Evolutionary conservation across 2,329 filamentous ascomycete species (phyloP).

Genomic region (Epicoccum nigrum): DNA sequence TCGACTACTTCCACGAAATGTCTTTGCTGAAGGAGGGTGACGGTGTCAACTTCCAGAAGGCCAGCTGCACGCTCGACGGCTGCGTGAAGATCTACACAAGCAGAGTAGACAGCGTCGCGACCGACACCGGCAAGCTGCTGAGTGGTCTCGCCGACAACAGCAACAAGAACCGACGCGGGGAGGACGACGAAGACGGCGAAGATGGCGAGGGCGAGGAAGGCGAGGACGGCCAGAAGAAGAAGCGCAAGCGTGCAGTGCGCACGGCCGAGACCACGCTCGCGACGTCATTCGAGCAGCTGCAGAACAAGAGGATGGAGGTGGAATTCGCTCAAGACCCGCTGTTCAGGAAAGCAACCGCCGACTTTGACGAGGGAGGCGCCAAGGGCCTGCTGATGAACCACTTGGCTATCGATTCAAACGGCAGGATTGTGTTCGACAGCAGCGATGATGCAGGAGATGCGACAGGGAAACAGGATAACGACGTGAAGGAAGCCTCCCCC

Average conservation of each 20-base stretch:
- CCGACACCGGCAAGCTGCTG: slow-evolving; percentile 91
- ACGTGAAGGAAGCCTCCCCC: no score
- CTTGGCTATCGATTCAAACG: slow-evolving; percentile 89
- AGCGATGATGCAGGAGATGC: slow-evolving; percentile 78
- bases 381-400: slow-evolving; percentile 95
- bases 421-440: slow-evolving; percentile 96
- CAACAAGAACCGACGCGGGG: slow-evolving; percentile 58
- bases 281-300: slow-evolving; percentile 82
- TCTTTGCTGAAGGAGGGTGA: slow-evolving; percentile 94
- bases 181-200: slow-evolving; percentile 49
- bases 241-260: slow-evolving; percentile 78
- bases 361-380: slow-evolving; percentile 97
- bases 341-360: slow-evolving; percentile 98
- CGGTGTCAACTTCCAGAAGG: slow-evolving; percentile 97
- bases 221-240: slow-evolving; percentile 65
- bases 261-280: slow-evolving; percentile 94
- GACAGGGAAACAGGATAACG: slow-evolving; percentile 50
- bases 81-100: slow-evolving; percentile 99
- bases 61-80: slow-evolving; percentile 94
- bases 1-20: slow-evolving; percentile 99
- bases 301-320: slow-evolving; percentile 96
- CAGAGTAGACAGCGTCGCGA: slow-evolving; percentile 96
- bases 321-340: slow-evolving; percentile 96
- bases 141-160: slow-evolving; percentile 91
- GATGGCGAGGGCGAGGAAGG: slow-evolving; percentile 72